A percentile compares a stretch with the other conserved stretches of the same genome.
These are phyloP conservation scores for Alternaria infectoria DNA, from an alignment of 2,329 filamentous ascomycete genomes.

Conservation along the genomic window DNA sequence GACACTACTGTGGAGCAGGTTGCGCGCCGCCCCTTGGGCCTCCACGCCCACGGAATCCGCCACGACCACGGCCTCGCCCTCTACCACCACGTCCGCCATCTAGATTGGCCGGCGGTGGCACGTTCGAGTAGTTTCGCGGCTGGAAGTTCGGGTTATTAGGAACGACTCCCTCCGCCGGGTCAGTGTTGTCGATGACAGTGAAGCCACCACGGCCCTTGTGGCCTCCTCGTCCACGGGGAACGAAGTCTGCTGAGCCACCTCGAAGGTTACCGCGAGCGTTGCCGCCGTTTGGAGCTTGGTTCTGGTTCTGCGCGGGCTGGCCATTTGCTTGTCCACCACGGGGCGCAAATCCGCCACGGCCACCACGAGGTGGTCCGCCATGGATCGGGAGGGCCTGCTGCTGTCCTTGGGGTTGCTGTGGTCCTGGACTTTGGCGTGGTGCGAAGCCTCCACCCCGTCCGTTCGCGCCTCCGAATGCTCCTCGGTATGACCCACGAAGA, in stretches of 20 bases:
- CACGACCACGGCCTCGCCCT: constrained; percentile 41
- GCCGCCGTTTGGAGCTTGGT: constrained; percentile 28
- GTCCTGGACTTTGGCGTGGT: constrained; percentile 37
- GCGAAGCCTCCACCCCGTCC: constrained; percentile 50
- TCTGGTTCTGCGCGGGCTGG: constrained; percentile 30
- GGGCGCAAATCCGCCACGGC: constrained; percentile 47
- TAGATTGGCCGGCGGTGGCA: constrained; percentile 45
- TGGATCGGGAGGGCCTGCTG: constrained; percentile 50
- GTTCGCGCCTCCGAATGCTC: constrained; percentile 59
- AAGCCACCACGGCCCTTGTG: constrained; percentile 50
- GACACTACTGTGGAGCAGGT: constrained; percentile 24
- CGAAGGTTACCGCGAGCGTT: constrained; percentile 40
- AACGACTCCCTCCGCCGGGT: constrained; percentile 61
- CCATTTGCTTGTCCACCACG: constrained; percentile 40
- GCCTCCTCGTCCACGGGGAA: constrained; percentile 51
- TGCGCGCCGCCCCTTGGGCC: constrained; percentile 35
- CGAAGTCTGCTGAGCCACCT: constrained; percentile 36
- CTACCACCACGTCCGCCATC: constrained; percentile 38
- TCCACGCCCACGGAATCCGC: constrained; percentile 39
- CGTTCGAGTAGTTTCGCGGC: constrained; percentile 54
- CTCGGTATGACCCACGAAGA: constrained; percentile 65
- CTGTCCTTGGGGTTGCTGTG: constrained; percentile 32
- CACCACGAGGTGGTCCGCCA: constrained; percentile 46
- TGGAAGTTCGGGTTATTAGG: constrained; percentile 63
- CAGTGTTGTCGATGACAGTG: constrained; percentile 56